Conservation (phyloP, 1,284 basidiomycete genomes). For the Microbotryum saponariae region DNA sequence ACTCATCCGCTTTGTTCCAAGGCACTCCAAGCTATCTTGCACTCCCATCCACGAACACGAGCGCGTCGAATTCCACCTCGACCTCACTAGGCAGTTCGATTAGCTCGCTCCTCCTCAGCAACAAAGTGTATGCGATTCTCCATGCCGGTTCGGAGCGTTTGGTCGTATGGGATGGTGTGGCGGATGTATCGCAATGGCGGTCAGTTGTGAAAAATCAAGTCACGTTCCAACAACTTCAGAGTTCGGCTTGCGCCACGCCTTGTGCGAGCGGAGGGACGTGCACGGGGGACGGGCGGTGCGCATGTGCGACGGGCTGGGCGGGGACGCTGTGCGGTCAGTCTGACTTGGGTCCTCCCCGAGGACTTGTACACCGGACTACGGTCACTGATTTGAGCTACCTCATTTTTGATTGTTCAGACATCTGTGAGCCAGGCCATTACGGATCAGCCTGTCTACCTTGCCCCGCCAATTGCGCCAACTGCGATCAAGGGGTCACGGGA, state of each 20-base stretch:
- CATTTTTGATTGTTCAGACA: constrained; percentile 43
- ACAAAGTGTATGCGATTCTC: constrained; percentile 16
- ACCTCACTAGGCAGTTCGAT: neutral
- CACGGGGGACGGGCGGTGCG: constrained; percentile 57
- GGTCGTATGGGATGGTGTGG: constrained; percentile 28
- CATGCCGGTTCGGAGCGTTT: constrained; percentile 9
- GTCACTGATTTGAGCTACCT: neutral
- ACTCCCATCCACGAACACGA: constrained; percentile 16
- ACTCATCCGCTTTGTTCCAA: constrained; percentile 25
- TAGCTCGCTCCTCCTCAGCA: constrained; percentile 19
- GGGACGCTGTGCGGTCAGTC: constrained; percentile 55
- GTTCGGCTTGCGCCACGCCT: constrained; percentile 38
- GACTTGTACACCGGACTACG: neutral
- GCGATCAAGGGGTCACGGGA: constrained; percentile 68
- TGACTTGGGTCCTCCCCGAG: too few relatives aligned
- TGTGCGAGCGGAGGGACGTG: constrained; percentile 65
- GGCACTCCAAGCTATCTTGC: constrained; percentile 13
- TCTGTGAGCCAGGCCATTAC: constrained; percentile 62
- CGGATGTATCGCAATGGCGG: constrained; percentile 23
- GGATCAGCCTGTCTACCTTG: constrained; percentile 61
- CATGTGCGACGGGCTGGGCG: constrained; percentile 61
- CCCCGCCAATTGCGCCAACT: constrained; percentile 54
- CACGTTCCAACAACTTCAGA: constrained; percentile 15
- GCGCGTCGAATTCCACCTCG: neutral
- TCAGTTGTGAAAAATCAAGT: constrained; percentile 11